Evolutionary conservation across 169 alveolate genomes (phyloP), one percentile per base, ranked within the genome.

Genomic region (Cardiosporidium cionae): DNA sequence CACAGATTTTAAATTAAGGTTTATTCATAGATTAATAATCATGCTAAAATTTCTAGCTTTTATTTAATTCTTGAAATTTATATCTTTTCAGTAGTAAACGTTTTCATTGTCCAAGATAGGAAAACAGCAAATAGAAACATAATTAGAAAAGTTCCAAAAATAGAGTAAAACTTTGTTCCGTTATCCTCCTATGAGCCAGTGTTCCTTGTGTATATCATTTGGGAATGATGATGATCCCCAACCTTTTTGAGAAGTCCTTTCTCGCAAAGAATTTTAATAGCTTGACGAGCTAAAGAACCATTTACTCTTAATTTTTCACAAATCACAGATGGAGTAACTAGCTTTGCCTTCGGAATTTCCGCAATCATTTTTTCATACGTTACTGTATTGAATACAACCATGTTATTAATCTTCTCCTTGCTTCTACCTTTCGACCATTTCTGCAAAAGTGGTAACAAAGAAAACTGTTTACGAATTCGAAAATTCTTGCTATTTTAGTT

Each of bases 401-500:
- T 91, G 81, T 93, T 91, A 89, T 93, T 93, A 65, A 93, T 83
- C 94, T 96, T 96, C 80, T 96, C 99, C 92, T 92, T 78, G 81
- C 80, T 78, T 83, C 78, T 75, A 65, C 76, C 82, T 68, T 69
- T 65, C 63, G 71, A 62, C 78, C 86, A 80, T 74, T 79, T 79
- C 85, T 79, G 80, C 72, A 72, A 65, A 29, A 22, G 9, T 5
- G 1, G 2, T 32, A 7, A 32, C 33, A 29, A 23, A 68, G 66
- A 67, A 28, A 22, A 9, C n/a, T n/a, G n/a, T n/a, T n/a, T n/a
- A n/a, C n/a, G n/a, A n/a, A n/a, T n/a, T n/a, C n/a, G n/a, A n/a
- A n/a, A n/a, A n/a, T n/a, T n/a, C n/a, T n/a, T n/a, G n/a, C n/a
- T n/a, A n/a, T n/a, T n/a, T n/a, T n/a, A n/a, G n/a, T n/a, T n/a